Base-by-base conservation (phyloP, 164 flowering plant genomes). In the Vitis rotundifolia region DNA sequence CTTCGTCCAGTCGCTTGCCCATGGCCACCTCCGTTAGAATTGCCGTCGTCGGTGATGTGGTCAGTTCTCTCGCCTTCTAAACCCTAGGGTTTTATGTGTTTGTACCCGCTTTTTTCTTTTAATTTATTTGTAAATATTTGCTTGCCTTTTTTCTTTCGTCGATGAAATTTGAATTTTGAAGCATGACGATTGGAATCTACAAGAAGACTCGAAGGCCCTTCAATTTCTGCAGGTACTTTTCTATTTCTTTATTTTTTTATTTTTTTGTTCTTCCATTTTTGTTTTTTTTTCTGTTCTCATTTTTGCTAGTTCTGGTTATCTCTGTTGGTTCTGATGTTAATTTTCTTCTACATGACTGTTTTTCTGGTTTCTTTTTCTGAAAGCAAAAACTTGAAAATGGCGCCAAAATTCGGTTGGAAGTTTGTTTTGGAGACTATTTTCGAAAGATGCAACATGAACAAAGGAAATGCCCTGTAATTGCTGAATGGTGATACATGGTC, bases 31-130 rank as follows among this genome's bases (percentile, higher is more conserved):
- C 92, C 8, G 72, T 72, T 71, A 83, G 93, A 19, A 89, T 90
- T 49, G 97, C 86, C 8, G 80, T 92, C 74, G 90, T 92, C 64
- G 97, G 97, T 49, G 97, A 92, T 70, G 85, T 87, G 29, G 97
- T 90, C 51, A 85, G 87, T 66, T 47, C 49, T 18, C 44, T 63
- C 48, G 31, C 37, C 37, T 5, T 15, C n/a, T 2, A 37, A 37
- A 2, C 44, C 44, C 44, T 37, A 37, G 8, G 44, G 44, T 37
- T 37, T 37, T 6, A 37, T 37, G 6, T 37, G 44, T 37, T 37
- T 37, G 44, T 37, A 37, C 44, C 44, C 44, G 44, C 44, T 37
- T 3, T 37, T 37, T 37, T 5, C 44, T 37, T 37, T 37, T 37
- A 37, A 37, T 37, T 37, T 37, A 3, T 37, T 3, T 37, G 44